Evolutionary conservation across 1,284 basidiomycete species (phyloP), one percentile per base, ranked within the genome.

Genomic region (Moesziomyces globuligerus): DNA sequence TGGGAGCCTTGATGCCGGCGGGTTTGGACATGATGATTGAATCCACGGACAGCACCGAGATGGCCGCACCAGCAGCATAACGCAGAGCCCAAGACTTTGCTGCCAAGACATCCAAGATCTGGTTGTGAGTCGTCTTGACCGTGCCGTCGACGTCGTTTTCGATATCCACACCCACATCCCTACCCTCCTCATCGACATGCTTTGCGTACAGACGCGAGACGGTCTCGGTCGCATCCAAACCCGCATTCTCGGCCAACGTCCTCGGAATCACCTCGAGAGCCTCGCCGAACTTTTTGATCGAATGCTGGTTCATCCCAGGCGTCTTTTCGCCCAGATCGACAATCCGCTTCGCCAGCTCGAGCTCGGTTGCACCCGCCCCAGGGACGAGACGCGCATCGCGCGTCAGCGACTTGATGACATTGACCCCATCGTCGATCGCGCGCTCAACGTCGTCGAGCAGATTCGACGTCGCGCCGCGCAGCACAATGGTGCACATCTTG

Each of bases 241-340:
- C 95, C 8, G 96, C 94, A 81, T 98, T 99, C 86, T 98, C 95
- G 3, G 95, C 94, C 32, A 98, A 84, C 45, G 92, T 98, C 68
- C 92, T 86, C 1, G 96, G 96, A 0, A 98, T 87, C 44, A 98
- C 93, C 81, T 98, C 94, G 64, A 98, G 86, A 2, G 95, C 91
- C 58, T 87, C 88, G 11, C 92, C 92, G 84, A 92, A 98, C 80
- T 91, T 88, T 84, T 91, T 90, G 78, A 98, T 94, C 0, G 90
- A 92, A 81, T 98, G 96, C 85, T 98, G 96, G 43, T 91, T 88
- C 26, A 99, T 87, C 0, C 96, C 96, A 68, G 91, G 90, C 58
- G 97, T 87, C 60, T 91, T 91, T 62, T 90, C 90, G 4, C 94
- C 96, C 79, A 93, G 95, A 57, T 87, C 87, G 53, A 93, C 90